phyloP scores from a whole-genome alignment of 2,329 filamentous ascomycete genomes.

The Talaromyces albobiverticillius region DNA sequence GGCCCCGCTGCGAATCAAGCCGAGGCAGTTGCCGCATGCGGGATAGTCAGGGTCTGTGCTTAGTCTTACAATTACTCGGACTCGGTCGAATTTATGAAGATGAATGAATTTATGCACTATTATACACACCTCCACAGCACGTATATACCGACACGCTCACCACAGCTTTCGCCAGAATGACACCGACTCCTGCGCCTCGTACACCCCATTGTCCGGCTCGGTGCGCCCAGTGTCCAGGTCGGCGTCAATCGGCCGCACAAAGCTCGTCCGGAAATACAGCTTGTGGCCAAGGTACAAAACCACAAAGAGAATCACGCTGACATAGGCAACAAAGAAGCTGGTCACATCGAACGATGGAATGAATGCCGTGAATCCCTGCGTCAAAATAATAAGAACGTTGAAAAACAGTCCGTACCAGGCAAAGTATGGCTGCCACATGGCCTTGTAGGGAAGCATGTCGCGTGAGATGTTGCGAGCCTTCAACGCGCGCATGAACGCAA shows the following conservation, averaged over 20 bases:
- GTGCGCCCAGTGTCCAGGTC: conserved; percentile 43
- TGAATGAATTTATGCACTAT: too few relatives aligned
- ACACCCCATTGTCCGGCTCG: conserved; percentile 32
- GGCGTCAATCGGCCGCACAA: conserved; percentile 39
- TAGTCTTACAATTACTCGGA: too few relatives aligned
- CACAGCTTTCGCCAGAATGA: conserved; percentile 27
- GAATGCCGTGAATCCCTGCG: conserved; percentile 68
- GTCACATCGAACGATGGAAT: conserved; percentile 50
- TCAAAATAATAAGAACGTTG: conserved; percentile 62
- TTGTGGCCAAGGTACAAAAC: conserved; percentile 53
- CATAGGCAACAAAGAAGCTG: conserved; percentile 64
- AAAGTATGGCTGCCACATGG: conserved; percentile 62
- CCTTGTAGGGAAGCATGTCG: conserved; percentile 58
- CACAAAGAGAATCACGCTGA: conserved; percentile 62
- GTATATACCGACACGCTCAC: too few relatives aligned
- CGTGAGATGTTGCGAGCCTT: conserved; percentile 57
- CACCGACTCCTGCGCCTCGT: conserved; percentile 31
- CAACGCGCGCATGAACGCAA: conserved; percentile 64
- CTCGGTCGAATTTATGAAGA: too few relatives aligned
- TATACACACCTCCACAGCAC: too few relatives aligned
- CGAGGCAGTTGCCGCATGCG: background rate
- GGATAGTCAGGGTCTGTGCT: background rate
- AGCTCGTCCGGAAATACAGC: conserved; percentile 41
- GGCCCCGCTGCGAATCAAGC: too few relatives aligned
- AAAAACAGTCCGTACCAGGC: conserved; percentile 66